Evolutionary conservation across 2,329 filamentous ascomycete genomes (phyloP).

Genomic region (Paecilomyces sp.): DNA sequence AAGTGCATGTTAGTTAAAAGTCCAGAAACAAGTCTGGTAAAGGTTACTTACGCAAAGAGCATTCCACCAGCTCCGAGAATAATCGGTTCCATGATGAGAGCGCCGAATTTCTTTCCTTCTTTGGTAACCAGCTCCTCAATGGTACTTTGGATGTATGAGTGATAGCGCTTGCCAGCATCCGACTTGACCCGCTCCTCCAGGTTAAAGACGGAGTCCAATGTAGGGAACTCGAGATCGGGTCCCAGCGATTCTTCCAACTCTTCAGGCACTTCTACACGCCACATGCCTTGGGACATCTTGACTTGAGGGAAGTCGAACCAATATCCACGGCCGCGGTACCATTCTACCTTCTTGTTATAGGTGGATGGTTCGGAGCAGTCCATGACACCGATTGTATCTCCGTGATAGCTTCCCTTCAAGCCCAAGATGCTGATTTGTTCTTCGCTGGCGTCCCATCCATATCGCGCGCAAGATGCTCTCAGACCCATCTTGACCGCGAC

Average conservation of each 20-base stretch:
- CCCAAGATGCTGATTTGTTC: slow-evolving; percentile 62
- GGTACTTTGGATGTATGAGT: slow-evolving; percentile 49
- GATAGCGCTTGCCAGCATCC: slow-evolving; percentile 47
- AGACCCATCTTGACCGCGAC: slow-evolving; percentile 82
- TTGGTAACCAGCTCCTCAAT: slow-evolving; percentile 47
- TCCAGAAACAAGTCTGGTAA: background rate
- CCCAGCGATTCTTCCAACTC: slow-evolving; percentile 43
- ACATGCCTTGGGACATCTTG: slow-evolving; percentile 57
- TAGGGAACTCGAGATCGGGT: slow-evolving; percentile 36
- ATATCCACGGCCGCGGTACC: slow-evolving; percentile 70
- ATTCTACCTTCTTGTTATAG: slow-evolving; percentile 78
- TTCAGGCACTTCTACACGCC: slow-evolving; percentile 55
- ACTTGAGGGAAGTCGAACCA: slow-evolving; percentile 78
- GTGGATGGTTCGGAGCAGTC: slow-evolving; percentile 70
- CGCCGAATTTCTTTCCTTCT: slow-evolving; percentile 63
- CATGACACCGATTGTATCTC: slow-evolving; percentile 85
- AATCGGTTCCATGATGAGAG: slow-evolving; percentile 72
- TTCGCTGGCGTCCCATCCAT: slow-evolving; percentile 54
- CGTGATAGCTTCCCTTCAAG: slow-evolving; percentile 74
- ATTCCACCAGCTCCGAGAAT: slow-evolving; percentile 78
- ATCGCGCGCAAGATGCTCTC: slow-evolving; percentile 58
- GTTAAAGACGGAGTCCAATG: slow-evolving; percentile 55
- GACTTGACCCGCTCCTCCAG: slow-evolving; percentile 42
- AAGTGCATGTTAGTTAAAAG: slow-evolving; percentile 6
- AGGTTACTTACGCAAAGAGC: slow-evolving; percentile 59